Conservation (phyloP, 192 early-diverging fungal genomes). For the Dimargaris verticillata region DNA sequence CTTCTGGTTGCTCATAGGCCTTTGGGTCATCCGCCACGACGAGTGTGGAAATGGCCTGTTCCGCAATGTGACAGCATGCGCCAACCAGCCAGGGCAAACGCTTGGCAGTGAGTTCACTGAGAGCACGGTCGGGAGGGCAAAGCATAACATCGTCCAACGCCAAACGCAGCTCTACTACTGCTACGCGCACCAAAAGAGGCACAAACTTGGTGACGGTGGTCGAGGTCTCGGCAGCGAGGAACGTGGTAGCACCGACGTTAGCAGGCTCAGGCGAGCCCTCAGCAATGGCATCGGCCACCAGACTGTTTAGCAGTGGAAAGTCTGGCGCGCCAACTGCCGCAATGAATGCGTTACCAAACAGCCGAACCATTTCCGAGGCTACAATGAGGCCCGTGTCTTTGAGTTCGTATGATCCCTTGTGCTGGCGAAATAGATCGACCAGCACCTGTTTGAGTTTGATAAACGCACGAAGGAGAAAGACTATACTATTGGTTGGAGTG, state of each 20-base stretch:
- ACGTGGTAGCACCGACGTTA: too few relatives aligned
- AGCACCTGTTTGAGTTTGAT: too few relatives aligned
- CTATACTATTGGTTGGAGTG: too few relatives aligned
- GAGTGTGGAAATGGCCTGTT: too few relatives aligned
- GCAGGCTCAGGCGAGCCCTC: too few relatives aligned
- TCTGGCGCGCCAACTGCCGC: background rate
- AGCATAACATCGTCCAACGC: background rate
- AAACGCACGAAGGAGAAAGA: too few relatives aligned
- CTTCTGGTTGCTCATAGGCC: too few relatives aligned
- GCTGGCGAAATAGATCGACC: background rate
- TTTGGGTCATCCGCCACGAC: too few relatives aligned
- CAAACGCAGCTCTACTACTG: background rate
- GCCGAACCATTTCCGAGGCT: background rate
- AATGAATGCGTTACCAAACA: constrained; percentile 2
- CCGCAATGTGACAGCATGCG: too few relatives aligned
- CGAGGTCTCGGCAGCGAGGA: too few relatives aligned
- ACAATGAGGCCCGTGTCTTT: background rate
- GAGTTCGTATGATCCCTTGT: background rate
- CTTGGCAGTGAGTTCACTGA: background rate
- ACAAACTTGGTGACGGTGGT: background rate
- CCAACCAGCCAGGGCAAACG: background rate
- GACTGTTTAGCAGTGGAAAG: background rate
- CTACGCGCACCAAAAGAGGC: background rate
- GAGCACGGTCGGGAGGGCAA: background rate
- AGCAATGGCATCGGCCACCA: too few relatives aligned